Evolutionary conservation across 1,284 basidiomycete genomes (phyloP), one percentile per base, ranked within the genome.

Genomic region (Earliella scabrosa): DNA sequence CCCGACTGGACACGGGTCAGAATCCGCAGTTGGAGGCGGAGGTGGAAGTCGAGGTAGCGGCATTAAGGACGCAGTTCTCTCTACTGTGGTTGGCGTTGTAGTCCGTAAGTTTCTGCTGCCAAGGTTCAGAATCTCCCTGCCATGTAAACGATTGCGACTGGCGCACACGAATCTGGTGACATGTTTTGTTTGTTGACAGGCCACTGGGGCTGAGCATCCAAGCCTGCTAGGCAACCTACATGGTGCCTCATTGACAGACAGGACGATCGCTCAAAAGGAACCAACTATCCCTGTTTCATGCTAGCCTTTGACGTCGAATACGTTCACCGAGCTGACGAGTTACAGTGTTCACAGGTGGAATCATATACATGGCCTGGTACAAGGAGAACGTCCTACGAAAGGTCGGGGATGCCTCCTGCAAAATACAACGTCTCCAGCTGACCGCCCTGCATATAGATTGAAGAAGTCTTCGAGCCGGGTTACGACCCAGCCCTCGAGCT

Each of bases 401-500:
- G 77, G 91, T 89, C n/a, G n/a, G n/a, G n/a, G 50, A 50, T 67
- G 58, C 55, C 13, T 4, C 18, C 9, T 6, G 8, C 8, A 10
- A 29, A 13, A 13, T 18, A 3, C 34, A 13, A 10, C 26, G 6
- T n/a, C 10, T 24, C 11, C 21, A 3, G 45, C 54, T 60, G 13
- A 45, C 45, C 38, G 46, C 46, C 26, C 38, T 18, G 20, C 20
- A 31, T 53, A 48, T 60, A 85, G 85, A 86, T 87, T 18, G 86
- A 89, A 68, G 66, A 76, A 58, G 88, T 85, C 4, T 89, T 91
- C 65, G 73, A 75, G 34, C 68, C 79, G 18, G 87, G 87, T 3
- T 88, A 88, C 64, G 92, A 93, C 66, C 90, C 90, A 20, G 91
- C 89, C 2, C 79, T 95, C 8, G 90, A 92, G 65, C 78, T 92